These are phyloP conservation scores for Talaromyces verruculosus DNA, from an alignment of 2,329 filamentous ascomycete genomes.

Conservation along the genomic window DNA sequence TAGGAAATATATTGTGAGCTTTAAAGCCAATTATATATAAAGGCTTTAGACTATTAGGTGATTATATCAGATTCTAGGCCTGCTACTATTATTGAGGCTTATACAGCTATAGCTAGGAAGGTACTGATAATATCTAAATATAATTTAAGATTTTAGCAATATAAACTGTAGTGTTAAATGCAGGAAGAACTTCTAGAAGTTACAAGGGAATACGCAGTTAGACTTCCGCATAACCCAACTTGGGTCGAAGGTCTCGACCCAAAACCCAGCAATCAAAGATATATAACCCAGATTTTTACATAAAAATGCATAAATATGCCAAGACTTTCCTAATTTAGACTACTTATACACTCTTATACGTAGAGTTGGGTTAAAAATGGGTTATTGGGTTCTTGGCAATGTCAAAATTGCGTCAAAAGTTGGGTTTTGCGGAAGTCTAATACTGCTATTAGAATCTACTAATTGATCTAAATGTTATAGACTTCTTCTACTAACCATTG, in stretches of 20 bases:
- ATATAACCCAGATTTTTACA: too few species aligned
- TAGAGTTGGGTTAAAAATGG: too few species aligned
- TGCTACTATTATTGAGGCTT: conserved; percentile 56
- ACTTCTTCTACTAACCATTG: conserved; percentile 67
- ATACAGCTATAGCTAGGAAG: conserved; percentile 57
- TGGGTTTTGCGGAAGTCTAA: too few species aligned
- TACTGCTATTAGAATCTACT: too few species aligned
- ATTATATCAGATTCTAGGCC: conserved; percentile 57
- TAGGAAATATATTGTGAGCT: conserved; percentile 61
- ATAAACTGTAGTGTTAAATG: conserved; percentile 64
- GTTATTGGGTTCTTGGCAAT: too few species aligned
- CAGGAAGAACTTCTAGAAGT: conserved; percentile 63
- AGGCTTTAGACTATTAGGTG: conserved; percentile 63
- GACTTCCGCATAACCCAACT: too few species aligned
- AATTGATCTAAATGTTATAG: conserved; percentile 64
- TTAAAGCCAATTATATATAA: conserved; percentile 61
- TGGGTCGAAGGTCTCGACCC: too few species aligned
- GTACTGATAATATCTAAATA: conserved; percentile 69
- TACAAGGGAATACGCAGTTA: conserved; percentile 64
- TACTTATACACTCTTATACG: too few species aligned
- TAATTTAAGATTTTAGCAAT: conserved; percentile 68
- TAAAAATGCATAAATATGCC: too few species aligned
- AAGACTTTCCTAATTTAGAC: too few species aligned
- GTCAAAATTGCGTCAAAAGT: too few species aligned
- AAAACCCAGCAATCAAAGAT: too few species aligned